phyloP scores from a whole-genome alignment of 345 rosid species.

The Noccaea bulbosa region DNA sequence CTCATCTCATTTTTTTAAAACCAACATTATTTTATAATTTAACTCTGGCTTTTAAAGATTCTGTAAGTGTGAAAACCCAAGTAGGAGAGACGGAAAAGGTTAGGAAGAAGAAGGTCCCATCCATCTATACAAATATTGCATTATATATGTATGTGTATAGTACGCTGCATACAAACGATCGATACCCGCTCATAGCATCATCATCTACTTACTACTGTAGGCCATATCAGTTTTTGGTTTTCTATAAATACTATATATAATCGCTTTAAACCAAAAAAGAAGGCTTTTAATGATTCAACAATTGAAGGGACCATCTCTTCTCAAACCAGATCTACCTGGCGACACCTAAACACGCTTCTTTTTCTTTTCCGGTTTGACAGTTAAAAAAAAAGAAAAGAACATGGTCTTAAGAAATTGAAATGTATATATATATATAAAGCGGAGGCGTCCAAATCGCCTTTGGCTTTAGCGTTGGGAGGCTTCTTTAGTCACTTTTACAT shows the following conservation, averaged over 20 bases:
- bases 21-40: too few species aligned
- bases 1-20: slow-evolving; percentile 1
- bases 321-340: slow-evolving; percentile 37
- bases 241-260: too few species aligned
- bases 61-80: slow-evolving; percentile 58
- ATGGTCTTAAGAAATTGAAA: slow-evolving; percentile 1
- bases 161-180: background rate
- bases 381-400: background rate
- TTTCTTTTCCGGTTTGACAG: slow-evolving; percentile 24
- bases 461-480: slow-evolving; percentile 43
- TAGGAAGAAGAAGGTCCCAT: slow-evolving; percentile 48
- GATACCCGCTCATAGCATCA: slow-evolving; percentile 15
- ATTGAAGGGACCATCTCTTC: slow-evolving; percentile 22
- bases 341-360: slow-evolving; percentile 40
- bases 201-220: slow-evolving; percentile 3
- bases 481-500: slow-evolving; percentile 37
- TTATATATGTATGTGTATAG: background rate
- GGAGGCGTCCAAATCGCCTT: slow-evolving; percentile 43
- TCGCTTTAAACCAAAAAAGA: slow-evolving; percentile 23
- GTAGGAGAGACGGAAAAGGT: slow-evolving; percentile 54
- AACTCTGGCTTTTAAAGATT: slow-evolving; percentile 48
- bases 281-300: slow-evolving; percentile 38
- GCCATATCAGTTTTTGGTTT: background rate
- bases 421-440: background rate
- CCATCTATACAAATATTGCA: background rate